phyloP scores from a whole-genome alignment of 2,329 filamentous ascomycete species.

The Colletotrichum spaethianum region DNA sequence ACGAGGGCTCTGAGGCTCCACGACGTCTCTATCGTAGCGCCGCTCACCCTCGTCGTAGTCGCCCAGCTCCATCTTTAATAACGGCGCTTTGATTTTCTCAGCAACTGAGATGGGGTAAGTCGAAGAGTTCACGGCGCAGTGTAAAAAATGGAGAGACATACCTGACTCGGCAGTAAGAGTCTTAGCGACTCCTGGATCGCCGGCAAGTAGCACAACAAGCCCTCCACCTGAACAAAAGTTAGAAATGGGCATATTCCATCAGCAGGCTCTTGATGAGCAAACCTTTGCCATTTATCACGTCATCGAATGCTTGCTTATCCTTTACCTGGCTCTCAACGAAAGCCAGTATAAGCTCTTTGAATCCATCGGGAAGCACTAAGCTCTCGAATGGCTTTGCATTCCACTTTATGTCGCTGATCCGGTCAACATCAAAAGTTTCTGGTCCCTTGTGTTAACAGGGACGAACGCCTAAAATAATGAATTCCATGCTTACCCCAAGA shows the following conservation, averaged over 20 bases:
- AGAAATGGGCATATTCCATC: not conserved
- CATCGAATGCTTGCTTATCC: constrained; percentile 61
- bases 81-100: constrained; percentile 53
- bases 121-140: not conserved
- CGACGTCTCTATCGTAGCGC: constrained; percentile 43
- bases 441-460: not conserved
- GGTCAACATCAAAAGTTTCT: constrained; percentile 59
- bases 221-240: constrained; percentile 44
- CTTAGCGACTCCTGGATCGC: constrained; percentile 54
- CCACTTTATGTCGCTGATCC: constrained; percentile 61
- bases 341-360: constrained; percentile 66
- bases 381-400: constrained; percentile 63
- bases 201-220: constrained; percentile 52
- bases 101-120: constrained; percentile 48
- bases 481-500: constrained; percentile 50
- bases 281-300: constrained; percentile 67
- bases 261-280: constrained; percentile 40
- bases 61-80: constrained; percentile 65
- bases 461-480: not conserved
- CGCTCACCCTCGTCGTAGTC: constrained; percentile 74
- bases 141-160: not conserved
- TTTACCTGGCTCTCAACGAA: constrained; percentile 63
- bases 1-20: constrained; percentile 27
- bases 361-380: constrained; percentile 62
- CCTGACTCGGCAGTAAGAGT: constrained; percentile 55